phyloP scores from a whole-genome alignment of 768 basidiomycete genomes.

The Kondoa subrosea region DNA sequence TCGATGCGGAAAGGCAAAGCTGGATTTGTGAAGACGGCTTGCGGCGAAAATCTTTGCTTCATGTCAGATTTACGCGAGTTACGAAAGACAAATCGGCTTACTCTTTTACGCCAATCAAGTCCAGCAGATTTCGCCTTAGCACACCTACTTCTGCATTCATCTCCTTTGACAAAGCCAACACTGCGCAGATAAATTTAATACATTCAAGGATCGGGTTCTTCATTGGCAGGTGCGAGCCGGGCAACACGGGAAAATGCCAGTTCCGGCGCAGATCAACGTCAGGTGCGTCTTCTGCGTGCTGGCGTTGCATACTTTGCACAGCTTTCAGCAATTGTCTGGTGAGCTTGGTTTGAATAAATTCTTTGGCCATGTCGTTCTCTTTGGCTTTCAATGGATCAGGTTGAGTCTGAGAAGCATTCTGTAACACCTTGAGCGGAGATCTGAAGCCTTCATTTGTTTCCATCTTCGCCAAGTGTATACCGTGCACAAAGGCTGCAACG shows the following conservation, averaged over 20 bases:
- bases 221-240: conserved; percentile 64
- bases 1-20: conserved; percentile 9
- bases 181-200: conserved; percentile 67
- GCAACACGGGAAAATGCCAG: conserved; percentile 67
- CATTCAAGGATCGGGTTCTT: conserved; percentile 74
- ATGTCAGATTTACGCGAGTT: conserved; percentile 65
- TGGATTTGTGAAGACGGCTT: conserved; percentile 36
- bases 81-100: conserved; percentile 77
- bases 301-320: conserved; percentile 45
- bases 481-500: conserved; percentile 67
- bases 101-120: conserved; percentile 68
- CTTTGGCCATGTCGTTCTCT: conserved; percentile 51
- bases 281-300: conserved; percentile 25
- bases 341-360: conserved; percentile 62
- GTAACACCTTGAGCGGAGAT: conserved; percentile 55
- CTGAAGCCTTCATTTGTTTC: conserved; percentile 45
- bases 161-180: conserved; percentile 62
- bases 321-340: conserved; percentile 61
- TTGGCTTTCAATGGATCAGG: conserved; percentile 51
- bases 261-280: conserved; percentile 18
- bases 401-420: conserved; percentile 42
- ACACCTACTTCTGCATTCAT: conserved; percentile 71
- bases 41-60: conserved; percentile 73
- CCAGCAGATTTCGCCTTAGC: conserved; percentile 71
- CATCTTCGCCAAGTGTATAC: conserved; percentile 51